Evolutionary conservation across 139 green algal species (phyloP), one percentile per base, ranked within the genome.

Genomic region (Desmodesmus armatus): DNA sequence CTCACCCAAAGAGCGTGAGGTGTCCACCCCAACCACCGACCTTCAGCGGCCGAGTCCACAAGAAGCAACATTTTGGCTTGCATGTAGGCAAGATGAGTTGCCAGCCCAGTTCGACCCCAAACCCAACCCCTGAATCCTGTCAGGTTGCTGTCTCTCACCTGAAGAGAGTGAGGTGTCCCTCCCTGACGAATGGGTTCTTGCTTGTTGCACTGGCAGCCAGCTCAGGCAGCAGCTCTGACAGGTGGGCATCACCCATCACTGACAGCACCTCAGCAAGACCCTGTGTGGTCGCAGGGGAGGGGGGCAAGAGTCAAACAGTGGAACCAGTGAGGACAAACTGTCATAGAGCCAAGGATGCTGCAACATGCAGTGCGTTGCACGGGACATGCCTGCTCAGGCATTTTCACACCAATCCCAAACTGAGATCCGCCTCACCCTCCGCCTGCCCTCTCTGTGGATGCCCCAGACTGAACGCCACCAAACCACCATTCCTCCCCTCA

Each of bases 81-180:
- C n/a, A n/a, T n/a, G n/a, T n/a, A n/a, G n/a, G n/a, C n/a, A n/a
- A n/a, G n/a, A n/a, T n/a, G n/a, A n/a, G n/a, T n/a, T n/a, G n/a
- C n/a, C n/a, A n/a, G n/a, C n/a, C n/a, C n/a, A n/a, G n/a, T n/a
- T n/a, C n/a, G n/a, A n/a, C n/a, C n/a, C n/a, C n/a, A n/a, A n/a
- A n/a, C n/a, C n/a, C n/a, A n/a, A n/a, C n/a, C n/a, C n/a, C n/a
- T n/a, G n/a, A n/a, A n/a, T n/a, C n/a, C n/a, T n/a, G n/a, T n/a
- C n/a, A n/a, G n/a, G n/a, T n/a, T n/a, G n/a, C 51, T 21, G 4
- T n/a, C 31, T n/a, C 78, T 69, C 62, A 91, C 90, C 89, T 90
- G 89, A 98, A 98, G 7, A 99, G 91, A 5, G 90, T 97, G 41
- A 99, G 88, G 85, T 96, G 90, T 25, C 97, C 97, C 85, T 99